Conservation (phyloP, 768 basidiomycete species). For the Mrakia blollopis region DNA sequence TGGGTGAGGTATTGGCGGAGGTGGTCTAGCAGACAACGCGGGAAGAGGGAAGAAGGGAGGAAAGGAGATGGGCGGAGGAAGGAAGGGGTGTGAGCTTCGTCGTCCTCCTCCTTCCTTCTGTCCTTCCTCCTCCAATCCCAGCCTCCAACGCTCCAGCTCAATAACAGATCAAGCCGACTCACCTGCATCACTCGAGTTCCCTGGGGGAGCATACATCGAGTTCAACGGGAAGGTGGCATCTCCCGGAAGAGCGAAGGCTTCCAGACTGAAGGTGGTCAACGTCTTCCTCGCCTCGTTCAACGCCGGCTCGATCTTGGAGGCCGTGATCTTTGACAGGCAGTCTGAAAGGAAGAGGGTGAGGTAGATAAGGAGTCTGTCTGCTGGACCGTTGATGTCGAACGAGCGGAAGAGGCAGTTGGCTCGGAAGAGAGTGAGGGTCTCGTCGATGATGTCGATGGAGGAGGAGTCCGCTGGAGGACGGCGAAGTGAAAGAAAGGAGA, state of each 20-base stretch:
- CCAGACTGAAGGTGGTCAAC: constrained; percentile 87
- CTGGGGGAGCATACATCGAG: constrained; percentile 78
- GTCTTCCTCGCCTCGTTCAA: constrained; percentile 75
- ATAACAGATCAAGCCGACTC: constrained; percentile 38
- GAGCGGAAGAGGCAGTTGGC: constrained; percentile 99
- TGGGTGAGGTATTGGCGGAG: constrained; percentile 87
- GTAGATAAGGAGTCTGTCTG: constrained; percentile 91
- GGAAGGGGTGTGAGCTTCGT: constrained; percentile 1
- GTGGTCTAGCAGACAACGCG: constrained; percentile 16
- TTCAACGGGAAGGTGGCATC: constrained; percentile 93
- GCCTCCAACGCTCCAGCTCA: background rate
- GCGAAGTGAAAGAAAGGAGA: background rate
- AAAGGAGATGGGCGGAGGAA: too few species aligned
- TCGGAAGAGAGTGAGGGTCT: constrained; percentile 91
- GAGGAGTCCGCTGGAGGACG: constrained; percentile 62
- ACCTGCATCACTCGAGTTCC: constrained; percentile 76
- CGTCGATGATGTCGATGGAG: constrained; percentile 85
- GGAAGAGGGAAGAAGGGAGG: background rate
- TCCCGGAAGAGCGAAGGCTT: constrained; percentile 87
- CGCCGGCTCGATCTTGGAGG: constrained; percentile 39
- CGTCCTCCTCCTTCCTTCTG: background rate
- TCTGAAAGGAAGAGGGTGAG: constrained; percentile 97
- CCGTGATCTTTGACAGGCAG: constrained; percentile 79
- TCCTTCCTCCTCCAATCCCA: background rate
- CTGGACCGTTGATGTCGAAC: constrained; percentile 98